Percentiles rank a stretch among this genome's conserved stretches.
These are phyloP conservation scores for Plectranthus barbatus DNA, from an alignment of 257 asterid genomes.

Conservation along the genomic window DNA sequence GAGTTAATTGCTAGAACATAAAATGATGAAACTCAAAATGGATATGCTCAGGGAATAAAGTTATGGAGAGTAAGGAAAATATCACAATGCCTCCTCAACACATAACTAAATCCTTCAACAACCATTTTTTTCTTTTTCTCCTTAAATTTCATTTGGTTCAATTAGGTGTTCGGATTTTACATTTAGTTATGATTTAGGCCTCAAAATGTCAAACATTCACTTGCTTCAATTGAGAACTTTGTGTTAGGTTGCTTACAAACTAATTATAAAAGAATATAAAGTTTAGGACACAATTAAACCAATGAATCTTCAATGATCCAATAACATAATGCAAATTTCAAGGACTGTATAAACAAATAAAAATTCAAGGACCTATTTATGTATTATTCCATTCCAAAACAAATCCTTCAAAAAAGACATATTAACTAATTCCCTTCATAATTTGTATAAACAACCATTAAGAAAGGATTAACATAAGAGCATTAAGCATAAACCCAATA, in stretches of 20 bases:
- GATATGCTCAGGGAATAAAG: too few relatives aligned
- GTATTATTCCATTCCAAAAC: background rate
- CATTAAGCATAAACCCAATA: slow-evolving; percentile 8
- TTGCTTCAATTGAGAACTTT: background rate
- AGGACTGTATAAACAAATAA: background rate
- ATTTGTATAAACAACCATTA: background rate
- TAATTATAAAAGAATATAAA: background rate
- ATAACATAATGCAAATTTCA: background rate
- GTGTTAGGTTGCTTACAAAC: background rate
- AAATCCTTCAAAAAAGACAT: background rate
- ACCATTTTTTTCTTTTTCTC: too few relatives aligned
- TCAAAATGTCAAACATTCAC: background rate
- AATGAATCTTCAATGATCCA: background rate
- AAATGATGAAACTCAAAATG: too few relatives aligned
- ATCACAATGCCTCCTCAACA: too few relatives aligned
- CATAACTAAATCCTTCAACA: too few relatives aligned
- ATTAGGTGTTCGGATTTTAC: background rate
- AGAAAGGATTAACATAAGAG: background rate
- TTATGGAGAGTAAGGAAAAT: too few relatives aligned
- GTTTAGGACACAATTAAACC: background rate
- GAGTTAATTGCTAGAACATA: too few relatives aligned
- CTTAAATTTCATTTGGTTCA: too few relatives aligned
- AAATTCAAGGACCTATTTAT: background rate
- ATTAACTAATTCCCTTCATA: background rate
- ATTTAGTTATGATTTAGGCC: background rate